Conservation (phyloP, 305 asterid species). For the Withania somnifera region DNA sequence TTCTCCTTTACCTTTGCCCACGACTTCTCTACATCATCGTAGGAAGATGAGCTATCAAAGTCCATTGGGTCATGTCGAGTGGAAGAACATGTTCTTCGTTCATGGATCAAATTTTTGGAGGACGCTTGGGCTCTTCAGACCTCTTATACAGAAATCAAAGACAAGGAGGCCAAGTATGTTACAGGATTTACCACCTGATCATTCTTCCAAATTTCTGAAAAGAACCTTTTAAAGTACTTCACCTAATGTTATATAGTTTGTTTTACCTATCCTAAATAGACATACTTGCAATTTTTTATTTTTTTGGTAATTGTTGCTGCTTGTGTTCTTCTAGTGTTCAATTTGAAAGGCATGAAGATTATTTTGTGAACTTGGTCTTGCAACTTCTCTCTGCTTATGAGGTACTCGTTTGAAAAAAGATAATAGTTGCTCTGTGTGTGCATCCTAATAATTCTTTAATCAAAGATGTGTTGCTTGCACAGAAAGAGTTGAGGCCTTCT, state of each 20-base stretch:
- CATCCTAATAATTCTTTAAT: not conserved
- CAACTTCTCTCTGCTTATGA: conserved; percentile 70
- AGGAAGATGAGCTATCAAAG: conserved; percentile 80
- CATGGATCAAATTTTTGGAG: conserved; percentile 88
- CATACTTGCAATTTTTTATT: not conserved
- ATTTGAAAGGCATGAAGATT: conserved; percentile 71
- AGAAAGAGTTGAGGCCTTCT: conserved; percentile 71
- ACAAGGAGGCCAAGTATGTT: conserved; percentile 60
- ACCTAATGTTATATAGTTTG: conserved; percentile 1
- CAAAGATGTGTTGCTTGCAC: conserved; percentile 17
- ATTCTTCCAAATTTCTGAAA: not conserved
- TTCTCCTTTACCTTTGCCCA: not conserved
- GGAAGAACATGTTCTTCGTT: conserved; percentile 60
- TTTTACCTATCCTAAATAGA: not conserved
- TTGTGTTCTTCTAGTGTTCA: conserved; percentile 49
- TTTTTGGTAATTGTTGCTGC: not conserved
- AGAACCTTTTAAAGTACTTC: not conserved
- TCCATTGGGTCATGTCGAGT: conserved; percentile 61
- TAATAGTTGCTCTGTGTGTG: not conserved
- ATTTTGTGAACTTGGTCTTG: conserved; percentile 62
- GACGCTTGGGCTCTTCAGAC: conserved; percentile 90
- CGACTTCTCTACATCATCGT: not conserved
- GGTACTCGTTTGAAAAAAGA: conserved; percentile 35
- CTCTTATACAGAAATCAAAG: conserved; percentile 53
- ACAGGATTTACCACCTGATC: conserved; percentile 11